phyloP scores from a whole-genome alignment of 345 rosid species.

The Dovyalis caffra region DNA sequence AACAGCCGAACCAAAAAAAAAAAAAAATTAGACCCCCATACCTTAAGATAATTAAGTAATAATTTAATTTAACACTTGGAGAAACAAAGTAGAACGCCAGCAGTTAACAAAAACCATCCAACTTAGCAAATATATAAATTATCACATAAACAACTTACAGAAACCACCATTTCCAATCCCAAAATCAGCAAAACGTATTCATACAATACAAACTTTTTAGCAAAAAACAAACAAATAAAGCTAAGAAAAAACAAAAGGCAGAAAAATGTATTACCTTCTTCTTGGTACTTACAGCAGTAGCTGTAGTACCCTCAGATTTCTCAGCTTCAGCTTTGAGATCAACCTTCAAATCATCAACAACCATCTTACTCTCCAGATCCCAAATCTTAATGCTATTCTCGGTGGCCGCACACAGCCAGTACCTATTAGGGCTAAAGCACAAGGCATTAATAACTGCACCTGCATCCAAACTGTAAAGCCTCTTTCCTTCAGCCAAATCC shows the following conservation, averaged over 20 bases:
- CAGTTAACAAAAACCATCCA: background rate
- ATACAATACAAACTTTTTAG: background rate
- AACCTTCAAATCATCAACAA: constrained; percentile 95
- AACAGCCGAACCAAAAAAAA: too few species aligned
- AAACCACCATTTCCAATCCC: too few species aligned
- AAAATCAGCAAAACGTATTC: too few species aligned
- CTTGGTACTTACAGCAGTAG: constrained; percentile 33
- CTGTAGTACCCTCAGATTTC: constrained; percentile 56
- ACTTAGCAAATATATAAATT: background rate
- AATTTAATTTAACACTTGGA: background rate
- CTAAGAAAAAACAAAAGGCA: background rate
- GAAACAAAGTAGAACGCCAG: too few species aligned
- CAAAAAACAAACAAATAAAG: background rate
- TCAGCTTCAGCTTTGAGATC: constrained; percentile 96
- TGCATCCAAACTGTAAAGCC: constrained; percentile 81
- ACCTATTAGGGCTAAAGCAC: constrained; percentile 97
- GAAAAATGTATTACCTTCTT: constrained; percentile 55
- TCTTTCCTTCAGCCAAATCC: constrained; percentile 98
- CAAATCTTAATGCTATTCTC: constrained; percentile 94
- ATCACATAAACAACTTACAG: too few species aligned
- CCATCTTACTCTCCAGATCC: constrained; percentile 96
- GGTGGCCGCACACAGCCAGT: constrained; percentile 97
- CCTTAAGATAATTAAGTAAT: too few species aligned
- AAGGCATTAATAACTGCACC: constrained; percentile 72
- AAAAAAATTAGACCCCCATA: too few species aligned